Conservation (phyloP, 495 filamentous ascomycete species). For the Tuber umbilicatum region DNA sequence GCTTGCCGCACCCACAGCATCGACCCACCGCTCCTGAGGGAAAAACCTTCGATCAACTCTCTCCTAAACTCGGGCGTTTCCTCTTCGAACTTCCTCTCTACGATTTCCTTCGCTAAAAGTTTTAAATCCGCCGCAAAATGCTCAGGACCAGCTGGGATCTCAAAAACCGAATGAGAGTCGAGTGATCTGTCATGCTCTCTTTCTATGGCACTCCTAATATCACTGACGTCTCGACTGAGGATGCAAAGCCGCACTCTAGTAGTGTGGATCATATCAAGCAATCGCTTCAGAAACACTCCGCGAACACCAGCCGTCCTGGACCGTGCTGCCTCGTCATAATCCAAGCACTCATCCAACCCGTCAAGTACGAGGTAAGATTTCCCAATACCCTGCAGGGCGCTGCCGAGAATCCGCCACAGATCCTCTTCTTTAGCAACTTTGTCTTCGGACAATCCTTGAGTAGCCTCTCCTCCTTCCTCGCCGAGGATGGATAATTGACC, state of each 20-base stretch:
- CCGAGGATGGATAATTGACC: slow-evolving; percentile 27
- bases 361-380: slow-evolving; percentile 32
- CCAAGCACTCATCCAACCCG: slow-evolving; percentile 40
- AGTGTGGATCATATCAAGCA: neutral
- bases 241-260: slow-evolving; percentile 6
- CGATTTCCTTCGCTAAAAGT: neutral
- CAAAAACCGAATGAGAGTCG: neutral
- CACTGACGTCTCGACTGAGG: slow-evolving; percentile 9
- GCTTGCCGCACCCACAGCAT: slow-evolving; percentile 37
- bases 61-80: neutral
- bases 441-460: neutral
- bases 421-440: slow-evolving; percentile 1
- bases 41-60: neutral
- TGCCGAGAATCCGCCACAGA: slow-evolving; percentile 16
- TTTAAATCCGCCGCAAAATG: neutral
- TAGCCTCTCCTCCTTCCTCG: slow-evolving; percentile 19
- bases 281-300: neutral
- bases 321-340: slow-evolving; percentile 19
- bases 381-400: neutral
- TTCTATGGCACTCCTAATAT: slow-evolving; percentile 4
- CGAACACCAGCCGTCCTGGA: slow-evolving; percentile 20
- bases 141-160: neutral
- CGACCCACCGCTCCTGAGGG: slow-evolving; percentile 31
- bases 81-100: neutral
- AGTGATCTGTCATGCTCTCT: neutral